These are phyloP conservation scores for Alternaria sp. DNA, from an alignment of 2,329 filamentous ascomycete genomes.

Conservation along the genomic window DNA sequence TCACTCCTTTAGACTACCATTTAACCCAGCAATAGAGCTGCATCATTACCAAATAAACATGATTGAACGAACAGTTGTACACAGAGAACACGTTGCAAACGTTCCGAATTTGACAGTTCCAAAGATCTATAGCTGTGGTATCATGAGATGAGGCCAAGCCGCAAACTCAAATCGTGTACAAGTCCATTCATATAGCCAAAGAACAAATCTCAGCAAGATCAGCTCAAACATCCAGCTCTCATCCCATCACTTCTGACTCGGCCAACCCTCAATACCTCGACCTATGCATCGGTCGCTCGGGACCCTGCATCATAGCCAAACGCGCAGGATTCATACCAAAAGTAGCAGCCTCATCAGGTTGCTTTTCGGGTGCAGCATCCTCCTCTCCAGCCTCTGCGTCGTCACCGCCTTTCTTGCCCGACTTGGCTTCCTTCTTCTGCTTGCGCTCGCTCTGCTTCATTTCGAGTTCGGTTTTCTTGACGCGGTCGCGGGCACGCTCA, in stretches of 20 bases:
- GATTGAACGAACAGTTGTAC: not conserved
- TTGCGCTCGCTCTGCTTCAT: conserved; percentile 52
- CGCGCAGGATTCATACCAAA: conserved; percentile 51
- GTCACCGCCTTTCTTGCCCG: conserved; percentile 31
- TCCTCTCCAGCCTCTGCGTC: conserved; percentile 21
- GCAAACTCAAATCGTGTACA: not conserved
- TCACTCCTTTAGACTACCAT: conserved; percentile 7
- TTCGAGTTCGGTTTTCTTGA: conserved; percentile 56
- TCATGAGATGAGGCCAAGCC: conserved; percentile 4
- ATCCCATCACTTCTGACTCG: not conserved
- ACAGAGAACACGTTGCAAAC: not conserved
- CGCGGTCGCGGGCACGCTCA: conserved; percentile 64
- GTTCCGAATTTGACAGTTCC: not conserved
- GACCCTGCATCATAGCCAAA: conserved; percentile 48
- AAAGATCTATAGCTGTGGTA: conserved; percentile 11
- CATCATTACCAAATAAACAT: not conserved
- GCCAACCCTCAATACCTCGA: conserved; percentile 24
- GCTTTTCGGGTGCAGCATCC: conserved; percentile 18
- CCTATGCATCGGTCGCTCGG: conserved; percentile 28
- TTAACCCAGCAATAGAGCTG: not conserved
- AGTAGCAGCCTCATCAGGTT: conserved; percentile 32
- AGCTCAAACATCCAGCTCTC: not conserved
- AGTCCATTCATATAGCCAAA: not conserved
- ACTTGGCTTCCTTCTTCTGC: conserved; percentile 50
- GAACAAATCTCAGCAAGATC: not conserved